These are phyloP conservation scores for Fusarium caatingaense DNA, from an alignment of 2,329 filamentous ascomycete genomes.

Conservation along the genomic window DNA sequence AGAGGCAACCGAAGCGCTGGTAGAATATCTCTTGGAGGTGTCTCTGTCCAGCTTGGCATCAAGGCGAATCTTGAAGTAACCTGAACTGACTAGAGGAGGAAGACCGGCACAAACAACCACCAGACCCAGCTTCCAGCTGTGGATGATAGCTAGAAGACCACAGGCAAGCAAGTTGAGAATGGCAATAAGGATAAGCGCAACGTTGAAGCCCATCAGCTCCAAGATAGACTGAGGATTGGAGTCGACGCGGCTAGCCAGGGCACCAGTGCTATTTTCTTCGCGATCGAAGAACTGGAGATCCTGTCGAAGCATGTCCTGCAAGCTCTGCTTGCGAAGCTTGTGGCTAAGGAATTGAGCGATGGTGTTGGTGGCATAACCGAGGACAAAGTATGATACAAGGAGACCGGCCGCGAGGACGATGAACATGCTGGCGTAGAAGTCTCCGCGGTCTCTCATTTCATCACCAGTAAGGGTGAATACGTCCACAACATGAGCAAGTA, in stretches of 20 bases:
- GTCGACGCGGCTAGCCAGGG: conserved; percentile 52
- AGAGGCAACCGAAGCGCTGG: conserved; percentile 57
- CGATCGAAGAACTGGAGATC: conserved; percentile 58
- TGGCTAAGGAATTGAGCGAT: conserved; percentile 46
- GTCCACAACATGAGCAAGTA: conserved; percentile 56
- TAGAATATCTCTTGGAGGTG: conserved; percentile 50
- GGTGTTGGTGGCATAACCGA: conserved; percentile 53
- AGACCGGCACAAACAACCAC: conserved; percentile 59
- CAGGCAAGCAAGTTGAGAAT: conserved; percentile 53
- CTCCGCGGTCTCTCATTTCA: conserved; percentile 53
- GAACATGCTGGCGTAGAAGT: conserved; percentile 68
- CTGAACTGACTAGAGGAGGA: conserved; percentile 52
- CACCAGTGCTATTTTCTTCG: conserved; percentile 54
- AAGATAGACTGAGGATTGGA: conserved; percentile 54
- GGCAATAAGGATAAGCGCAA: conserved; percentile 54
- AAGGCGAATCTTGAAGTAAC: conserved; percentile 54
- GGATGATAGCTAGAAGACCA: conserved; percentile 56
- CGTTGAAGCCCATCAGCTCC: conserved; percentile 58
- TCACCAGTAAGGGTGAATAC: conserved; percentile 53
- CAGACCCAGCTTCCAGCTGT: conserved; percentile 62
- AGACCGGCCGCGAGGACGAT: conserved; percentile 60
- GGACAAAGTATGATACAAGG: conserved; percentile 57
- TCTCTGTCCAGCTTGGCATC: conserved; percentile 55
- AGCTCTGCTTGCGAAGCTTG: conserved; percentile 43
- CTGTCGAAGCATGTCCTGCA: conserved; percentile 52